Percentiles rank a stretch among this genome's conserved stretches.
These are phyloP conservation scores for Tylopilus balloui DNA, from an alignment of 768 basidiomycete genomes.

Conservation along the genomic window DNA sequence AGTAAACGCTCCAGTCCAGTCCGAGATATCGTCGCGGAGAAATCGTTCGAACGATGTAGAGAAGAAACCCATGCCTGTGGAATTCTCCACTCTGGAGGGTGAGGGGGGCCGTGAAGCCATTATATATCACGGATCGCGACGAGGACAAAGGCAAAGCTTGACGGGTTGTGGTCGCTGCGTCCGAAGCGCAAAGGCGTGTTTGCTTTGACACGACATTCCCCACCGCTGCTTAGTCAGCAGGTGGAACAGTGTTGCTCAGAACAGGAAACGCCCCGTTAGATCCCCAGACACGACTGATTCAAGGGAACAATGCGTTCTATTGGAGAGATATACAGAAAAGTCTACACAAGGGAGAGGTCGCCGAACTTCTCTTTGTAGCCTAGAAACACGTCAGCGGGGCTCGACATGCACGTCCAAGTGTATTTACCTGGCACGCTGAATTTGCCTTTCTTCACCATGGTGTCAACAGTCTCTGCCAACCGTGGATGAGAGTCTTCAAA, in stretches of 20 bases:
- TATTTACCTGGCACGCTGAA: constrained; percentile 89
- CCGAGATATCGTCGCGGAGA: constrained; percentile 67
- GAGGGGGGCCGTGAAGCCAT: constrained; percentile 39
- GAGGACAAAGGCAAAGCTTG: constrained; percentile 14
- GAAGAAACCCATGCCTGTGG: constrained; percentile 46
- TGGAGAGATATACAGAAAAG: constrained; percentile 18
- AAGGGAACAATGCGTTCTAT: constrained; percentile 17
- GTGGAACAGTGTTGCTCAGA: background rate
- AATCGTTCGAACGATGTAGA: constrained; percentile 70
- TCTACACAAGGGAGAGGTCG: constrained; percentile 87
- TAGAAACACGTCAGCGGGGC: constrained; percentile 25
- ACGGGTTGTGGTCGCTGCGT: constrained; percentile 2
- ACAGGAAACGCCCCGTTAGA: background rate
- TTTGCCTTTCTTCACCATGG: constrained; percentile 96
- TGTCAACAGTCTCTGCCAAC: constrained; percentile 85
- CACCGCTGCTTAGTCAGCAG: constrained; percentile 24
- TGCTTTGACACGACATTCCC: background rate
- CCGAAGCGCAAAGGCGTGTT: constrained; percentile 5
- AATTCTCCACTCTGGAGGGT: constrained; percentile 31
- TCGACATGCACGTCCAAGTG: background rate
- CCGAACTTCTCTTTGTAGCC: constrained; percentile 97
- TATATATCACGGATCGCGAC: constrained; percentile 14
- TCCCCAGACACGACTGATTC: background rate
- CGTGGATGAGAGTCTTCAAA: constrained; percentile 91
- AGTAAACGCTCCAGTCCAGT: constrained; percentile 80